A percentile compares a stretch with the other conserved stretches of the same genome.
phyloP scores from a whole-genome alignment of 2,329 filamentous ascomycete genomes.

The Myrmaecium sp. region DNA sequence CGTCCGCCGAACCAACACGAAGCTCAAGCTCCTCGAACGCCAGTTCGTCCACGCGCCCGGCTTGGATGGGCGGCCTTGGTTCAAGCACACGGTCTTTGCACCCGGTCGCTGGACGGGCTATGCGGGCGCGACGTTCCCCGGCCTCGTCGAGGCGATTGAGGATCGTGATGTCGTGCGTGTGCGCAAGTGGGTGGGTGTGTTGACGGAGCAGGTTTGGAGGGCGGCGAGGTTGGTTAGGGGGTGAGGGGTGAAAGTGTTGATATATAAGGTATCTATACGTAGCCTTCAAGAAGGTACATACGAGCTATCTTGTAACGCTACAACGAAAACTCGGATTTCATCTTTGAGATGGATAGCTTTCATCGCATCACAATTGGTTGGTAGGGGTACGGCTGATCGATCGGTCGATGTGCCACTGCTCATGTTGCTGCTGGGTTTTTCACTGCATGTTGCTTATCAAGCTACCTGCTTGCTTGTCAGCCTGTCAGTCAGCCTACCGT shows the following conservation, averaged over 20 bases:
- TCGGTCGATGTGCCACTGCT: no score
- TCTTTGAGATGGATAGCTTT: no score
- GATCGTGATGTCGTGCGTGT: constrained; percentile 23
- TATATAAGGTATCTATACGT: neutral
- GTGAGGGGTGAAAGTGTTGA: constrained; percentile 1
- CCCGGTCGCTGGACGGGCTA: constrained; percentile 88
- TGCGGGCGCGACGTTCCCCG: constrained; percentile 52
- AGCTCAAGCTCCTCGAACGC: constrained; percentile 73
- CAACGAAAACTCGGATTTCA: no score
- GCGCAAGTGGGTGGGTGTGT: constrained; percentile 26
- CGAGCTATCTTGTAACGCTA: no score
- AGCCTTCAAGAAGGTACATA: neutral
- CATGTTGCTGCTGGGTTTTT: no score
- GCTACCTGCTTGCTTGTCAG: no score
- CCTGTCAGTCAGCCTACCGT: no score
- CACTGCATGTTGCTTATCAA: no score
- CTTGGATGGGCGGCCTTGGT: constrained; percentile 68
- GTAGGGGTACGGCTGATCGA: no score
- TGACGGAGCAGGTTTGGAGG: constrained; percentile 16
- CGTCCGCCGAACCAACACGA: constrained; percentile 53
- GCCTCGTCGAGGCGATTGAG: constrained; percentile 45
- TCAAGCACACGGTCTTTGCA: constrained; percentile 89
- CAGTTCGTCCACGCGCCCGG: constrained; percentile 61
- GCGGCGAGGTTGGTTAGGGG: constrained; percentile 18
- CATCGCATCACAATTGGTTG: no score